Base-by-base conservation (phyloP, 352 stramenopile genomes). In the Globisporangium rhizosaccharum region DNA sequence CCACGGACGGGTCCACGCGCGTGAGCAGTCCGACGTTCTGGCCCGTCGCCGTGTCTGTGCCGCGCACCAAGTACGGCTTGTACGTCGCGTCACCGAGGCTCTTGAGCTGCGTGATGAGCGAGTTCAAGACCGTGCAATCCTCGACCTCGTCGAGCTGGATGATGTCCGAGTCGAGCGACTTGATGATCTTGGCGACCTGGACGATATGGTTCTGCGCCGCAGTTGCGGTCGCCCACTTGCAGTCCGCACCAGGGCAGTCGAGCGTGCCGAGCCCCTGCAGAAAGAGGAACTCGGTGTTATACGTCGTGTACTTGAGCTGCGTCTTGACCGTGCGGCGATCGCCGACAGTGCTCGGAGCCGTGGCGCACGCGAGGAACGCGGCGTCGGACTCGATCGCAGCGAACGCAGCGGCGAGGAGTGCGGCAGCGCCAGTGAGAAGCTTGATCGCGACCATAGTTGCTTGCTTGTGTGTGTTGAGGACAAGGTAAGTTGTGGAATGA, bases 1-100 rank as follows among this genome's bases (percentile, higher is more conserved):
- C 65, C 26, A 72, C 70, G 1, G 71, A 56, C 1, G 81, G 81
- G 33, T 90, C 81, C 12, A 90, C 65, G 17, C 81, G 81, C 25
- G 78, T 88, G 28, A 90, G 58, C 28, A 90, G 62, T 15, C 66
- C 81, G 17, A 74, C 67, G 70, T 90, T 88, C 59, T 90, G 81
- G 15, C 76, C 72, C n/a, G 81, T 90, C 2, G 74, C 57, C 9
- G 81, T 86, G 65, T 90, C 81, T 0, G 67, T 73, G 42, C 81
- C 81, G 39, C 56, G 67, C 30, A 88, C 62, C 28, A 90, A 42
- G 61, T 88, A 90, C 53, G 75, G 80, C 55, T 79, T 79, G 73
- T 87, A 86, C 10, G 69, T 82, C 51, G 51, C 62, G 46, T 86
- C 79, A 11, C 75, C 76, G 11, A 87, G 67, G 7, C 65, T 57